Percentiles rank a stretch among this genome's conserved stretches.
Evolutionary conservation across 2,329 filamentous ascomycete genomes (phyloP).

Genomic region (Phyllosticta capitalensis): DNA sequence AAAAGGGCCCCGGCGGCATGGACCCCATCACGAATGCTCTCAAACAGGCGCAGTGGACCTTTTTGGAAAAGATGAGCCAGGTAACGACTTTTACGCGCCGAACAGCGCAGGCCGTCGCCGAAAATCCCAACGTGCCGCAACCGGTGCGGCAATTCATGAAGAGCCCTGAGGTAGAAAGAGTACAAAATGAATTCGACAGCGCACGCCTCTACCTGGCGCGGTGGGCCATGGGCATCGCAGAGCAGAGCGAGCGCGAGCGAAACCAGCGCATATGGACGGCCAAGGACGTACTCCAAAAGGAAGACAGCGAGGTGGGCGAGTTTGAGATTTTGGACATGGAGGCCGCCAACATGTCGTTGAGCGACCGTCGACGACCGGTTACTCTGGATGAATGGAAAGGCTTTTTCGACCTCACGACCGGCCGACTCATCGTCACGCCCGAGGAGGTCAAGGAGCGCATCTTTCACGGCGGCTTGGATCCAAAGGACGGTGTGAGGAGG

Average conservation of each 20-base stretch:
- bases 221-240: constrained; percentile 98
- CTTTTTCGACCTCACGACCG: constrained; percentile 71
- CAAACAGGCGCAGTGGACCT: constrained; percentile 92
- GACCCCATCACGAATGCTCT: constrained; percentile 88
- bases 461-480: constrained; percentile 84
- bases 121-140: constrained; percentile 83
- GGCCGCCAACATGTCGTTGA: constrained; percentile 59
- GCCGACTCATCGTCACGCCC: constrained; percentile 65
- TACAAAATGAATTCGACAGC: constrained; percentile 96
- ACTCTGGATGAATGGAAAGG: constrained; percentile 80
- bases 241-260: constrained; percentile 84
- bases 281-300: constrained; percentile 82
- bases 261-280: constrained; percentile 88
- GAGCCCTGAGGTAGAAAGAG: constrained; percentile 87
- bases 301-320: constrained; percentile 88
- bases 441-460: constrained; percentile 97
- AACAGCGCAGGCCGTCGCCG: constrained; percentile 83
- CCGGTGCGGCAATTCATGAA: constrained; percentile 76
- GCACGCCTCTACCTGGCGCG: constrained; percentile 87
- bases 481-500: constrained; percentile 85
- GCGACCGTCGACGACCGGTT: constrained; percentile 68
- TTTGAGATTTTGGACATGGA: constrained; percentile 87
- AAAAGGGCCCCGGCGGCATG: constrained; percentile 58
- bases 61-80: constrained; percentile 93
- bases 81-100: constrained; percentile 92